Evolutionary conservation across 2,329 filamentous ascomycete species (phyloP).

Genomic region (Cryphonectria naterciae): DNA sequence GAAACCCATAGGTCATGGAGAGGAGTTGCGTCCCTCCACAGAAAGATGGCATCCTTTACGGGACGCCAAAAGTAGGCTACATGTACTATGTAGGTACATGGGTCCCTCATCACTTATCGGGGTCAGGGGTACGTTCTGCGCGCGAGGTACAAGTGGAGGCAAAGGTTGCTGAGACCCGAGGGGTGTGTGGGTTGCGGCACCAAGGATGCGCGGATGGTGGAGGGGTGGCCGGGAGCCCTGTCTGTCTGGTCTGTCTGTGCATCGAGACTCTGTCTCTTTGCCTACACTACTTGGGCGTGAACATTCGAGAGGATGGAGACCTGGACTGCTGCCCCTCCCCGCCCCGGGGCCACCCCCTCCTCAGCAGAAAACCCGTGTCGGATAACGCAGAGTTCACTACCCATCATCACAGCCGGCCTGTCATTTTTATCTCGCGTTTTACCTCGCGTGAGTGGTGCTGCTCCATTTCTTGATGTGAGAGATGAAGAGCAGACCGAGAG

Average conservation of each 20-base stretch:
- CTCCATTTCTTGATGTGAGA: constrained; percentile 6
- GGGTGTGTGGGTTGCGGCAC: constrained; percentile 29
- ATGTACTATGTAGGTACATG: constrained; percentile 28
- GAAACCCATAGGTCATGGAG: constrained; percentile 14
- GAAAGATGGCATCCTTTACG: constrained; percentile 19
- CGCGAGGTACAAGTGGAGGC: constrained; percentile 26
- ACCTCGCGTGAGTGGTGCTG: not conserved
- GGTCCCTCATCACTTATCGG: constrained; percentile 27
- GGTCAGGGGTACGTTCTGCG: constrained; percentile 21
- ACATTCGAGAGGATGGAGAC: constrained; percentile 13
- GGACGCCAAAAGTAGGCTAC: constrained; percentile 21
- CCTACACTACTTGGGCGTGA: constrained; percentile 26
- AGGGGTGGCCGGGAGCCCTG: constrained; percentile 20
- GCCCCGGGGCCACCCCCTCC: not conserved
- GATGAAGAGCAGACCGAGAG: constrained; percentile 10
- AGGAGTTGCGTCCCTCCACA: constrained; percentile 15
- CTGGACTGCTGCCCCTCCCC: not conserved
- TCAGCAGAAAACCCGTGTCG: constrained; percentile 9
- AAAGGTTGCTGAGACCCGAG: constrained; percentile 29
- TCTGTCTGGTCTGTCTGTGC: constrained; percentile 1
- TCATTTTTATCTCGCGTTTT: constrained; percentile 8
- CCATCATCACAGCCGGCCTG: constrained; percentile 1
- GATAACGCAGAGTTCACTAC: constrained; percentile 6
- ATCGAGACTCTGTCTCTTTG: not conserved
- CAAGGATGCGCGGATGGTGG: constrained; percentile 28